Percentiles rank a stretch among this genome's conserved stretches.
These are phyloP conservation scores for Blastomyces silverae DNA, from an alignment of 2,329 filamentous ascomycete species.

Conservation along the genomic window DNA sequence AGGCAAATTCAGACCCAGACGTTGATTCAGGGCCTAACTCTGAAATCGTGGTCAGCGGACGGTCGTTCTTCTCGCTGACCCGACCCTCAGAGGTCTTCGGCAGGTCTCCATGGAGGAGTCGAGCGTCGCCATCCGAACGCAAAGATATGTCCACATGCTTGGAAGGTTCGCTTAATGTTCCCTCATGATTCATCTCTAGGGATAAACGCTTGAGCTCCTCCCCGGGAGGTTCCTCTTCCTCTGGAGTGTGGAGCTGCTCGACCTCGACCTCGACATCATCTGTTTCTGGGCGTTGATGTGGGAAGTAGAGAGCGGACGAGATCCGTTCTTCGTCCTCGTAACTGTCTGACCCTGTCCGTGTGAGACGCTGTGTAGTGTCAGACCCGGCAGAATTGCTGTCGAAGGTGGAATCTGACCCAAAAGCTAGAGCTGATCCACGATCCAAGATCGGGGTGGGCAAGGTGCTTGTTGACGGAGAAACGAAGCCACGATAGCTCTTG, in stretches of 20 bases:
- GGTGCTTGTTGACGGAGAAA: slow-evolving; percentile 40
- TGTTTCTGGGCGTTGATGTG: slow-evolving; percentile 49
- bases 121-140: slow-evolving; percentile 54
- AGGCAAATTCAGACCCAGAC: slow-evolving; percentile 42
- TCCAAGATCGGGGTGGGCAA: slow-evolving; percentile 36
- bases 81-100: slow-evolving; percentile 36
- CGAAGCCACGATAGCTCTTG: slow-evolving; percentile 44
- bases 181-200: neutral
- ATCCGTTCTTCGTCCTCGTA: slow-evolving; percentile 58
- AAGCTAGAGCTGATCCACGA: slow-evolving; percentile 18
- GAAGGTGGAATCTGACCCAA: slow-evolving; percentile 12
- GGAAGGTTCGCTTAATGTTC: neutral
- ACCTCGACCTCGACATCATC: slow-evolving; percentile 29
- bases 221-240: neutral
- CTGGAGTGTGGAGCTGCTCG: slow-evolving; percentile 6
- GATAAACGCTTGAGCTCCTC: slow-evolving; percentile 3
- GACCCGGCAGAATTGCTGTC: slow-evolving; percentile 13
- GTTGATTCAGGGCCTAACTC: slow-evolving; percentile 37
- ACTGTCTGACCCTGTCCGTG: slow-evolving; percentile 16
- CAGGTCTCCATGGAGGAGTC: slow-evolving; percentile 55
- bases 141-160: slow-evolving; percentile 58
- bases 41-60: slow-evolving; percentile 33
- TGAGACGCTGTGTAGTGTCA: slow-evolving; percentile 9
- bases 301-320: slow-evolving; percentile 58
- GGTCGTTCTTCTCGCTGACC: slow-evolving; percentile 30